Evolutionary conservation across 495 filamentous ascomycete species (phyloP).

Genomic region (Pseudevernia furfuracea): DNA sequence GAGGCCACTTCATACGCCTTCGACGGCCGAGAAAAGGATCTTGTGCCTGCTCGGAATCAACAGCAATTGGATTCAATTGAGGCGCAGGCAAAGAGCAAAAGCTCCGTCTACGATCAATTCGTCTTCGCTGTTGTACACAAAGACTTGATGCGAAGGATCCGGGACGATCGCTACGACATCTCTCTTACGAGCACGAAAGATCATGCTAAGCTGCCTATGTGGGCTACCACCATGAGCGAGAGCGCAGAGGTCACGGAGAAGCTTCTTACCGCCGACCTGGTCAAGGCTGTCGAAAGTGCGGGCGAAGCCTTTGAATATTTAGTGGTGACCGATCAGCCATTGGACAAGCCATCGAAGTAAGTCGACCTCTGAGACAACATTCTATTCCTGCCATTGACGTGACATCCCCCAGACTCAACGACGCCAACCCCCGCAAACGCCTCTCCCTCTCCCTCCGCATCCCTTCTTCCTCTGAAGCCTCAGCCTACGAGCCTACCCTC

Average conservation of each 20-base stretch:
- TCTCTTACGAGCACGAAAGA: slow-evolving; percentile 90
- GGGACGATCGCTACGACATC: slow-evolving; percentile 90
- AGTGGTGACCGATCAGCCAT: slow-evolving; percentile 82
- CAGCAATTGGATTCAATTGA: slow-evolving; percentile 38
- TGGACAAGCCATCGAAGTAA: slow-evolving; percentile 84
- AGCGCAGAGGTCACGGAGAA: slow-evolving; percentile 90
- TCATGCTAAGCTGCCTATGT: slow-evolving; percentile 77
- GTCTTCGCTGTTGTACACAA: slow-evolving; percentile 96
- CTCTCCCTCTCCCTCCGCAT: slow-evolving; percentile 68
- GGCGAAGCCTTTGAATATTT: slow-evolving; percentile 80
- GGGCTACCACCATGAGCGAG: slow-evolving; percentile 94
- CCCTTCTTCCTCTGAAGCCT: slow-evolving; percentile 46
- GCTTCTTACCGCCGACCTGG: slow-evolving; percentile 74
- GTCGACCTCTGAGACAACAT: slow-evolving; percentile 26
- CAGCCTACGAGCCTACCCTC: slow-evolving; percentile 56
- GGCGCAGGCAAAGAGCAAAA: slow-evolving; percentile 44
- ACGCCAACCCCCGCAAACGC: slow-evolving; percentile 78
- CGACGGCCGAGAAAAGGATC: slow-evolving; percentile 77
- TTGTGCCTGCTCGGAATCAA: slow-evolving; percentile 57
- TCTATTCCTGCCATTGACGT: slow-evolving; percentile 17
- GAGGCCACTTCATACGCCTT: slow-evolving; percentile 77
- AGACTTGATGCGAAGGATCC: slow-evolving; percentile 78
- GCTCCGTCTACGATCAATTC: slow-evolving; percentile 80
- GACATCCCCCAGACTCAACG: slow-evolving; percentile 59
- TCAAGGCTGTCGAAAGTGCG: slow-evolving; percentile 69